Conservation (phyloP, 768 basidiomycete genomes). For the Kwoniella heveanensis region DNA sequence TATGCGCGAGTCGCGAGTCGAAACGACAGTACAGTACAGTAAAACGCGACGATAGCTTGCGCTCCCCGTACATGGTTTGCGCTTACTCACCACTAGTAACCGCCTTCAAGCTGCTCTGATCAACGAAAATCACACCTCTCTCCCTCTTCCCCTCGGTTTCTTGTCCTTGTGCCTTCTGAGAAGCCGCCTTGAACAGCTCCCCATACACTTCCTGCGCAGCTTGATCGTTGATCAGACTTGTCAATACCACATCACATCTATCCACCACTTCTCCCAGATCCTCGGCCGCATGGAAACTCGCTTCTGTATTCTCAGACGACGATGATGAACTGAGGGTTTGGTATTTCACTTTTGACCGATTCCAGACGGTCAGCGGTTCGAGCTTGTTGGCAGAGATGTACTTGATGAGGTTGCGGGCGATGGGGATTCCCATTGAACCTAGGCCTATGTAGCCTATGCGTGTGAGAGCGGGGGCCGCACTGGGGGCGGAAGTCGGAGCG, state of each 20-base stretch:
- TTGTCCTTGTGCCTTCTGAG: no score
- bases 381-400: constrained; percentile 20
- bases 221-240: constrained; percentile 32
- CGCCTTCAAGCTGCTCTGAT: constrained; percentile 33
- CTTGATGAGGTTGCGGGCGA: constrained; percentile 23
- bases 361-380: constrained; percentile 26
- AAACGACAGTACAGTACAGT: no score
- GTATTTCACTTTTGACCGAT: constrained; percentile 28
- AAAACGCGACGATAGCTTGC: no score
- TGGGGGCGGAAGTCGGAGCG: neutral
- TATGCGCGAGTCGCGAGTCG: no score
- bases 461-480: neutral
- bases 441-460: constrained; percentile 36
- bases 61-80: no score
- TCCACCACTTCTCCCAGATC: constrained; percentile 24
- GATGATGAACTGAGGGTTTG: constrained; percentile 14
- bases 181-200: constrained; percentile 13
- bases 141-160: neutral
- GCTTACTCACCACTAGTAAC: constrained; percentile 29
- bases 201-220: constrained; percentile 29
- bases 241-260: constrained; percentile 30
- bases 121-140: constrained; percentile 29
- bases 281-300: constrained; percentile 7
- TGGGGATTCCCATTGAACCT: constrained; percentile 30
- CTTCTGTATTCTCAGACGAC: neutral